Evolutionary conservation across 768 basidiomycete genomes (phyloP).

Genomic region (Udeniomyces megalosporus): DNA sequence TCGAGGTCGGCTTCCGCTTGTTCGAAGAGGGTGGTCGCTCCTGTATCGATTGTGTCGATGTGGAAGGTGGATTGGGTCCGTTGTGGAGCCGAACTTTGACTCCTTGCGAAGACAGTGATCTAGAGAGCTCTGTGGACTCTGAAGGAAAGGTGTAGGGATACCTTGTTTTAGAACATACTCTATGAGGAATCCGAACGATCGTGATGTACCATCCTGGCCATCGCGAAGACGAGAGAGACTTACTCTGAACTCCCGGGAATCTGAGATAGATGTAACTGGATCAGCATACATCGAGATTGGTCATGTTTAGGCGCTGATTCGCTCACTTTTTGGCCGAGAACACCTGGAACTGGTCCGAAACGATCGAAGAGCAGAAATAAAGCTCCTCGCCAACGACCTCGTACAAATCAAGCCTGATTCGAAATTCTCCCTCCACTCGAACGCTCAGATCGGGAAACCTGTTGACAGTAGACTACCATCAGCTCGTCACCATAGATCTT

Average conservation of each 20-base stretch:
- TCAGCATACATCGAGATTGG: neutral
- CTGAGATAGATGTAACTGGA: neutral
- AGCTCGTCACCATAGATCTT: no score
- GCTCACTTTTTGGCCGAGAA: constrained; percentile 71
- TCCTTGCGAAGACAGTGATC: constrained; percentile 1
- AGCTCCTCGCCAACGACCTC: constrained; percentile 84
- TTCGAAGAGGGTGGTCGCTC: no score
- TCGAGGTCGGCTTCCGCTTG: no score
- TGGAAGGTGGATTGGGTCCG: neutral
- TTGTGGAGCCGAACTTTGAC: constrained; percentile 7
- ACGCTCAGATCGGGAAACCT: constrained; percentile 92
- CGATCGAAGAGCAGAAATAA: constrained; percentile 76
- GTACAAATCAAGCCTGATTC: constrained; percentile 59
- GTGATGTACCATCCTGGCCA: no score
- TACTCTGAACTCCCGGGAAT: neutral
- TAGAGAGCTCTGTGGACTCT: neutral
- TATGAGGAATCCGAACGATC: no score
- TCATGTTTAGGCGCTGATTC: neutral
- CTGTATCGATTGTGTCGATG: neutral
- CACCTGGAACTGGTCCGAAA: constrained; percentile 77
- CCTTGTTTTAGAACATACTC: neutral
- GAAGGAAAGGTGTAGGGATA: neutral
- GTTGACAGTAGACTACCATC: no score
- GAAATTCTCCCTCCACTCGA: constrained; percentile 77
- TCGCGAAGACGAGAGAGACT: neutral